Evolutionary conservation across 257 asterid species (phyloP), one percentile per base, ranked within the genome.

Genomic region (Nicotiana noctiflora): DNA sequence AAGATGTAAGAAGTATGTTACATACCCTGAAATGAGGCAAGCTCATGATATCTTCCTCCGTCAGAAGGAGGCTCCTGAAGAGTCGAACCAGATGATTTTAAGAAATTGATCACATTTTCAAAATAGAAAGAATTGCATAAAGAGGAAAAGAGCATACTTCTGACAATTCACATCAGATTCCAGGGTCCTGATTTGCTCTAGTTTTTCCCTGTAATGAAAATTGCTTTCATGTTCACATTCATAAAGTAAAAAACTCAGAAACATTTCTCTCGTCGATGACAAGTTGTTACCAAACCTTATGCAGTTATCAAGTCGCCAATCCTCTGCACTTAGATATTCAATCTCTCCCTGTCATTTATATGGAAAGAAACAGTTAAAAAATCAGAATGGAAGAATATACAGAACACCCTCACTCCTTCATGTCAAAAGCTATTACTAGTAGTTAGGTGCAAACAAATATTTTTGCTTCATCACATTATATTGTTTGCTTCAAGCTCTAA

Each of bases 1-100:
- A 40, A 72, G 14, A 72, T 21, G 34, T 21, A 46, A 72, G 78
- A 46, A 12, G 60, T n/a, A 13, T 77, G 59, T 75, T 63, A 84
- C 90, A 60, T 85, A 92, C 97, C 93, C 62, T 88, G 81, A 92
- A 83, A 44, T 79, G 31, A 27, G 95, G 98, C 84, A 91, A 79
- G 81, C 88, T 91, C 89, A 79, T 88, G 81, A 94, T 89, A 83
- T 89, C 98, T 37, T 91, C 93, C 87, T 87, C 87, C 44, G 44
- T 29, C 85, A 94, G 79, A 83, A 86, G 90, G 68, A 91, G 91
- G 60, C 89, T 86, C 97, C 98, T 94, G 86, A 70, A 77, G 68
- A 70, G 77, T 75, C 82, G 79, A 63, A 74, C 59, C 81, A 19
- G 40, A 56, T 53, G 56, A 44, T 37, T 29, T 55, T 81, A 85